These are phyloP conservation scores for Yamadazyma laniorum DNA, from an alignment of 805 yeast species.

Conservation along the genomic window DNA sequence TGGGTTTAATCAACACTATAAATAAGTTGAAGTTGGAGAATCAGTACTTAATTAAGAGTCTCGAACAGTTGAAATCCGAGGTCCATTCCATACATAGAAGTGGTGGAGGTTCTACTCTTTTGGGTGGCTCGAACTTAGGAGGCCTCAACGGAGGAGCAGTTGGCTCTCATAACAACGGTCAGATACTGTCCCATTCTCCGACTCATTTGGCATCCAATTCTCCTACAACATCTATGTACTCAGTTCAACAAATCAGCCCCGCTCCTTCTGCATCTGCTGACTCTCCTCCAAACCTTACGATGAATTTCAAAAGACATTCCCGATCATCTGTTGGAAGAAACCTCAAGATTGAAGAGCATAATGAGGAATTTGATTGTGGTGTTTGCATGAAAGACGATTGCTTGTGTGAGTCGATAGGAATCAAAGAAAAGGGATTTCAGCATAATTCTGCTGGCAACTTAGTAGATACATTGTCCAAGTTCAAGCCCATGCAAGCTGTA, in stretches of 20 bases:
- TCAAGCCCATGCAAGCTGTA: constrained; percentile 67
- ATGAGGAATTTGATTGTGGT: constrained; percentile 50
- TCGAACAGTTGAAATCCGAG: constrained; percentile 43
- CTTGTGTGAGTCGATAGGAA: constrained; percentile 56
- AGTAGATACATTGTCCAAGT: constrained; percentile 37
- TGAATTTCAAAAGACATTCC: not conserved
- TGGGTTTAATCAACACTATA: constrained; percentile 51
- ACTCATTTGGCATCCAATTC: constrained; percentile 18
- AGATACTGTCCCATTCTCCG: not conserved
- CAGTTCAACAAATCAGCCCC: constrained; percentile 51
- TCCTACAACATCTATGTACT: constrained; percentile 29
- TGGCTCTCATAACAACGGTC: not conserved
- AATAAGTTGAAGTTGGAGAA: constrained; percentile 48
- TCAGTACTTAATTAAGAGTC: constrained; percentile 37
- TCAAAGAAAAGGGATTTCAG: constrained; percentile 23
- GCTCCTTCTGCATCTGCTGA: constrained; percentile 52
- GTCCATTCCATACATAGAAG: constrained; percentile 16
- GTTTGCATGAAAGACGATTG: constrained; percentile 70
- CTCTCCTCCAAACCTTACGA: constrained; percentile 35
- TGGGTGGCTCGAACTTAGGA: not conserved
- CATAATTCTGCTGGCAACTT: constrained; percentile 6
- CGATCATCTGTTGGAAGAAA: not conserved
- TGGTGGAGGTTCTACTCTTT: not conserved
- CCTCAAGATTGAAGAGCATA: constrained; percentile 9
- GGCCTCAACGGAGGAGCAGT: not conserved